Evolutionary conservation across 108 stramenopile genomes (phyloP).

Genomic region (Pseudonitzschia delicatissima): DNA sequence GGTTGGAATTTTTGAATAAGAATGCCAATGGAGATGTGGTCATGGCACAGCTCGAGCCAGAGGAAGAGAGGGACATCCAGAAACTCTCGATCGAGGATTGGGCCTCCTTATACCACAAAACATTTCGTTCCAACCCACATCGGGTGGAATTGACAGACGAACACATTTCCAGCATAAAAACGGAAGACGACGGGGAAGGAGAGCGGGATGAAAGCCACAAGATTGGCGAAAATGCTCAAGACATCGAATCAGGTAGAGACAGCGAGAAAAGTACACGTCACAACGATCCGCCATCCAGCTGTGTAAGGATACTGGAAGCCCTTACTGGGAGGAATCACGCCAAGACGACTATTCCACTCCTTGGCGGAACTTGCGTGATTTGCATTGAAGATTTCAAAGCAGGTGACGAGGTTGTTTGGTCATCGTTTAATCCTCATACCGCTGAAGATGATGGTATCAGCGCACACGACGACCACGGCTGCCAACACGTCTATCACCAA

Average conservation of each 20-base stretch:
- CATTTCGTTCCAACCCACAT: not conserved
- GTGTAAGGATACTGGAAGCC: not conserved
- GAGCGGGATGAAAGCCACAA: too few relatives aligned
- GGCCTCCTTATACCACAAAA: not conserved
- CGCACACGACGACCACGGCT: not conserved
- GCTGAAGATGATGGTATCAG: not conserved
- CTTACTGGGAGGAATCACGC: too few relatives aligned
- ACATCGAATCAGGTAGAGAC: not conserved
- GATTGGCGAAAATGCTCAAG: too few relatives aligned
- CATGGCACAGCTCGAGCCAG: not conserved
- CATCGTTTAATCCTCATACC: not conserved
- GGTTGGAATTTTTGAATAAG: too few relatives aligned
- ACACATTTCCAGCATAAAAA: not conserved
- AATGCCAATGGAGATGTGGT: too few relatives aligned
- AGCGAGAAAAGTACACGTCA: not conserved
- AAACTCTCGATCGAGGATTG: not conserved
- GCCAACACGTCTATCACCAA: not conserved
- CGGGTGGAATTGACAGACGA: not conserved
- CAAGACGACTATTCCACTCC: not conserved
- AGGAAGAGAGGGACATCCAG: not conserved
- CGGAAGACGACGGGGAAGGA: not conserved
- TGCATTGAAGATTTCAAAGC: not conserved
- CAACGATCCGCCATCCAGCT: not conserved
- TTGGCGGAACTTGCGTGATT: not conserved
- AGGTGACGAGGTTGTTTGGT: slow-evolving; percentile 2